Conservation (phyloP, 805 yeast species). For the Saccharomycopsis sp. region DNA sequence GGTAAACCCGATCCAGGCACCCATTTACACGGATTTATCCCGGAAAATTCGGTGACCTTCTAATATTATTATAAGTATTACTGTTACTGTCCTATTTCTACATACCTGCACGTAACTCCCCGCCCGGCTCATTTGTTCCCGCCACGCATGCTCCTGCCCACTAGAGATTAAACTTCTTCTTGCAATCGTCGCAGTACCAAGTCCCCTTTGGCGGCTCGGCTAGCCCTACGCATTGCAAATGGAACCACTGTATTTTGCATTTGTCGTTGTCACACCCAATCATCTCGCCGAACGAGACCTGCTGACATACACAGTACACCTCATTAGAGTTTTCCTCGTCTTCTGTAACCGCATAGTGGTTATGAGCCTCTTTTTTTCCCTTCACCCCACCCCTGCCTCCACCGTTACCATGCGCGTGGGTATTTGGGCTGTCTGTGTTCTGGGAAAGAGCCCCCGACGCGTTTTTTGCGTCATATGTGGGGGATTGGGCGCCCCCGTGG, state of each 20-base stretch:
- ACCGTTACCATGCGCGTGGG: not conserved
- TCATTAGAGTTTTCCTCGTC: conserved; percentile 18
- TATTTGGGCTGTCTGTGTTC: not conserved
- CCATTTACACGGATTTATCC: too few species aligned
- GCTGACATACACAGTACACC: conserved; percentile 77
- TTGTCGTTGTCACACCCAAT: conserved; percentile 96
- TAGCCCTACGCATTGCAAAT: conserved; percentile 88
- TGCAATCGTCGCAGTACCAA: conserved; percentile 92
- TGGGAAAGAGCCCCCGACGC: not conserved
- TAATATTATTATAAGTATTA: too few species aligned
- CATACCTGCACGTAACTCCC: too few species aligned
- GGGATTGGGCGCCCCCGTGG: not conserved
- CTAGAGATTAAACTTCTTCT: conserved; percentile 23
- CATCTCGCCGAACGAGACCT: conserved; percentile 97
- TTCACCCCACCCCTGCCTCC: not conserved
- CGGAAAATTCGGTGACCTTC: too few species aligned
- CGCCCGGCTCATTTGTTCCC: too few species aligned
- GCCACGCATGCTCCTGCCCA: too few species aligned
- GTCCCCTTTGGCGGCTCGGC: conserved; percentile 84
- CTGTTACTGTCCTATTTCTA: too few species aligned
- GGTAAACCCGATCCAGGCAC: too few species aligned
- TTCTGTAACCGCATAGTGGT: conserved; percentile 37
- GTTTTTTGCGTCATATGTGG: not conserved
- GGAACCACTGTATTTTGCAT: conserved; percentile 44
- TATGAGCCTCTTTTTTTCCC: conserved; percentile 51